These are phyloP conservation scores for Penicillium occitanis DNA, from an alignment of 2,329 filamentous ascomycete genomes.

Conservation along the genomic window DNA sequence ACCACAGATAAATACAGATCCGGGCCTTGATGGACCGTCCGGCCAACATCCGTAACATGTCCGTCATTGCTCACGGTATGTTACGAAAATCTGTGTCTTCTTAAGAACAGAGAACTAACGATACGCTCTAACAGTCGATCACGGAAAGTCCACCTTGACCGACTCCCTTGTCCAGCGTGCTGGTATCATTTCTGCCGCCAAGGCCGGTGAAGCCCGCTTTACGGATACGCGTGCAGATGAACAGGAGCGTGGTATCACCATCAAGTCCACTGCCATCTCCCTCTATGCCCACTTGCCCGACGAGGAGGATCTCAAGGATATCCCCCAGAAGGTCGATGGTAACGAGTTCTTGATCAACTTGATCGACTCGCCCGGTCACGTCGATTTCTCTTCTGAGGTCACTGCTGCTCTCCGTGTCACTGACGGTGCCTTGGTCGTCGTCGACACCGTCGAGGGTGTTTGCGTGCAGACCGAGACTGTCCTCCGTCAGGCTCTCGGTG, in stretches of 20 bases:
- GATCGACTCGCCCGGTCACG: conserved; percentile 99
- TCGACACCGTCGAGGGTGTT: conserved; percentile 99
- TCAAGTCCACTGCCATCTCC: conserved; percentile 99
- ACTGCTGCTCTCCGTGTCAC: conserved; percentile 99
- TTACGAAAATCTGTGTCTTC: conserved; percentile 20
- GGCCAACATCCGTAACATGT: conserved; percentile 86
- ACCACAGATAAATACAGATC: conserved; percentile 35
- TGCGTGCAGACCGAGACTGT: conserved; percentile 99
- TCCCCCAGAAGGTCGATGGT: conserved; percentile 82
- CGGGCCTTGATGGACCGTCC: conserved; percentile 51
- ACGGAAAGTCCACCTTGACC: conserved; percentile 99
- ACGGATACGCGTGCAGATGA: conserved; percentile 97
- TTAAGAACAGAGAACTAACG: not conserved
- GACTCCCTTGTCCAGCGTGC: conserved; percentile 98
- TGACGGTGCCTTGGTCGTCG: conserved; percentile 98
- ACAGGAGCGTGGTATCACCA: conserved; percentile 99
- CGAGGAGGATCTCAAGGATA: conserved; percentile 89
- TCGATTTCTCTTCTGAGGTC: conserved; percentile 99
- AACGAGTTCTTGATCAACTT: conserved; percentile 99
- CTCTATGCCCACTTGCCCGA: conserved; percentile 83
- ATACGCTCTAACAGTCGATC: conserved; percentile 67
- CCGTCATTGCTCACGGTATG: conserved; percentile 96
- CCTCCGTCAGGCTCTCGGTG: conserved; percentile 95
- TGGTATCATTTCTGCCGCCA: conserved; percentile 98
- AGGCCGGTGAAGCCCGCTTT: conserved; percentile 92